A percentile compares a stretch with the other conserved stretches of the same genome.
phyloP scores from a whole-genome alignment of 805 yeast genomes.

The Debaryomyces castellii region DNA sequence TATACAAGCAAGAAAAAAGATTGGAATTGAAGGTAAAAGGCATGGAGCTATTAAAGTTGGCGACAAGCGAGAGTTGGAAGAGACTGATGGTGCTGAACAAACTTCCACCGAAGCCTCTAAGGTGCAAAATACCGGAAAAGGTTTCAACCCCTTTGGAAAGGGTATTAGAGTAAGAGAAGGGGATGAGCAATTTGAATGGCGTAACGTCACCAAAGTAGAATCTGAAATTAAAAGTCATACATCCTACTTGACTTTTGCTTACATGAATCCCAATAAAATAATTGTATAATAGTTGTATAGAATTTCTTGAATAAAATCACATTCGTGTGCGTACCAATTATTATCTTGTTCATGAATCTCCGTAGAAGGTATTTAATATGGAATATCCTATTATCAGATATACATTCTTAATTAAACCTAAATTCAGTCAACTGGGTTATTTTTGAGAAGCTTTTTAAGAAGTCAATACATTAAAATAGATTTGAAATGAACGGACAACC shows the following conservation, averaged over 20 bases:
- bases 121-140: slow-evolving; percentile 39
- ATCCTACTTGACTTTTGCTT: slow-evolving; percentile 89
- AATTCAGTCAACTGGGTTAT: neutral
- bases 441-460: neutral
- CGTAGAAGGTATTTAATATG: neutral
- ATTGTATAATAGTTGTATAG: slow-evolving; percentile 3
- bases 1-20: slow-evolving; percentile 65
- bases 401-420: neutral
- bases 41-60: slow-evolving; percentile 30
- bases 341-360: neutral
- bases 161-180: slow-evolving; percentile 88
- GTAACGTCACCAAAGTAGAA: slow-evolving; percentile 79
- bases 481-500: slow-evolving; percentile 24
- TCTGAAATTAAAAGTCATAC: slow-evolving; percentile 90
- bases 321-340: slow-evolving; percentile 4
- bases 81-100: slow-evolving; percentile 14
- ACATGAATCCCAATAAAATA: slow-evolving; percentile 25
- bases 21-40: slow-evolving; percentile 60
- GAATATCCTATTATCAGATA: neutral
- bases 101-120: slow-evolving; percentile 21
- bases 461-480: neutral
- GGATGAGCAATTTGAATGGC: slow-evolving; percentile 77
- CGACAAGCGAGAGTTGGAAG: slow-evolving; percentile 25
- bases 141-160: slow-evolving; percentile 90
- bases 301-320: neutral